phyloP scores from a whole-genome alignment of 345 rosid species.

The Citropsis articulata region DNA sequence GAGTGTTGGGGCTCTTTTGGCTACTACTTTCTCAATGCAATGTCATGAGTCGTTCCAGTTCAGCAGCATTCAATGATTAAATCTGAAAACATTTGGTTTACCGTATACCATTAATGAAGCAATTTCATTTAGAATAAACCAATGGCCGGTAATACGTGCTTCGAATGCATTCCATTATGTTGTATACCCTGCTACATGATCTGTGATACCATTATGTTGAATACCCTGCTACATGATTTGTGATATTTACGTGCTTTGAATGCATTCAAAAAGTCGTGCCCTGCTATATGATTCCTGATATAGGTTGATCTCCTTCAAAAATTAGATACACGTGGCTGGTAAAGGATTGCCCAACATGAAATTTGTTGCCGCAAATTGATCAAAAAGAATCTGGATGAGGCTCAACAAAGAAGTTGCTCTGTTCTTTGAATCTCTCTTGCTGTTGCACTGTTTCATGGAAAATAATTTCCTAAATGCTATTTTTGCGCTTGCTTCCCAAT shows the following conservation, averaged over 20 bases:
- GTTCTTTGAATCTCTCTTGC: neutral
- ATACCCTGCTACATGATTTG: neutral
- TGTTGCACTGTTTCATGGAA: neutral
- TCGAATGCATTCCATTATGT: neutral
- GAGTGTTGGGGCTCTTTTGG: neutral
- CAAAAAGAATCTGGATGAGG: neutral
- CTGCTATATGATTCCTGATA: neutral
- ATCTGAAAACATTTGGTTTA: neutral
- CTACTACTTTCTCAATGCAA: neutral
- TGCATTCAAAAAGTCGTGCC: too few relatives aligned
- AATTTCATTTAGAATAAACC: neutral
- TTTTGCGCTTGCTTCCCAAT: neutral
- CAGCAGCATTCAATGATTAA: constrained; percentile 3
- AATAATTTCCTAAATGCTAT: neutral
- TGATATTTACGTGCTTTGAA: too few relatives aligned
- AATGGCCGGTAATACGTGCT: neutral
- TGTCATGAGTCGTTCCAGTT: neutral
- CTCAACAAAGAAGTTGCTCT: neutral
- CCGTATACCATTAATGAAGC: constrained; percentile 6
- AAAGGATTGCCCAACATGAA: neutral
- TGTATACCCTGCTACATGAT: neutral
- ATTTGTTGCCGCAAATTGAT: neutral
- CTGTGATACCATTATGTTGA: too few relatives aligned
- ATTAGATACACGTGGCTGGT: neutral
- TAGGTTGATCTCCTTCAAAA: neutral